A percentile compares a stretch with the other conserved stretches of the same genome.
Conservation (phyloP, 805 yeast genomes). For the Sungouiella thailandica region DNA sequence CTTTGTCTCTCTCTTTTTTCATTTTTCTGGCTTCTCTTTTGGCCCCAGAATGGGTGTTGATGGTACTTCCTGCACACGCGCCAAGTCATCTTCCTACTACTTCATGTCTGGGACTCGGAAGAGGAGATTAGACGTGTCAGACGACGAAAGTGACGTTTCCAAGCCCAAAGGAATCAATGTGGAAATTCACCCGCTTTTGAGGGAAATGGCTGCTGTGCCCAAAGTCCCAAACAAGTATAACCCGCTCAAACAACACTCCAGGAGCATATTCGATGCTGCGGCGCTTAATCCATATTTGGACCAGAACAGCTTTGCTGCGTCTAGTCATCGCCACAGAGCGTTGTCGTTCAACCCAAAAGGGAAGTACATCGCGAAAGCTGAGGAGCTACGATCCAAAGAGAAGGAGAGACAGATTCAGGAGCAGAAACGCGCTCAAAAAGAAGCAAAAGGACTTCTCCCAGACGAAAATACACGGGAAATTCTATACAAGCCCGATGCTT, state of each 20-base stretch:
- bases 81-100: not conserved
- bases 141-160: not conserved
- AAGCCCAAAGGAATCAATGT: slow-evolving; percentile 22
- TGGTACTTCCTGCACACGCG: no score
- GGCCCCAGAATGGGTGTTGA: no score
- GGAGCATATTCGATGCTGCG: slow-evolving; percentile 28
- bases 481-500: slow-evolving; percentile 39
- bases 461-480: slow-evolving; percentile 55
- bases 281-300: slow-evolving; percentile 36
- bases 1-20: no score
- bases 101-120: slow-evolving; percentile 1
- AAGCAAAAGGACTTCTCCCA: slow-evolving; percentile 43
- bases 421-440: slow-evolving; percentile 22
- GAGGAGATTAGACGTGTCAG: not conserved
- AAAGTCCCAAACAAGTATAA: slow-evolving; percentile 21
- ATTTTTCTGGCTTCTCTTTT: no score
- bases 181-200: slow-evolving; percentile 35
- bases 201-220: slow-evolving; percentile 24
- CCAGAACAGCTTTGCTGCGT: slow-evolving; percentile 13
- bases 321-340: slow-evolving; percentile 22
- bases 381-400: slow-evolving; percentile 41
- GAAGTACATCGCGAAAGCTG: slow-evolving; percentile 52
- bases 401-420: slow-evolving; percentile 25
- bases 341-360: slow-evolving; percentile 59
- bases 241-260: slow-evolving; percentile 25